Evolutionary conservation across 306 rosid genomes (phyloP).

Genomic region (Nissolia schottii): DNA sequence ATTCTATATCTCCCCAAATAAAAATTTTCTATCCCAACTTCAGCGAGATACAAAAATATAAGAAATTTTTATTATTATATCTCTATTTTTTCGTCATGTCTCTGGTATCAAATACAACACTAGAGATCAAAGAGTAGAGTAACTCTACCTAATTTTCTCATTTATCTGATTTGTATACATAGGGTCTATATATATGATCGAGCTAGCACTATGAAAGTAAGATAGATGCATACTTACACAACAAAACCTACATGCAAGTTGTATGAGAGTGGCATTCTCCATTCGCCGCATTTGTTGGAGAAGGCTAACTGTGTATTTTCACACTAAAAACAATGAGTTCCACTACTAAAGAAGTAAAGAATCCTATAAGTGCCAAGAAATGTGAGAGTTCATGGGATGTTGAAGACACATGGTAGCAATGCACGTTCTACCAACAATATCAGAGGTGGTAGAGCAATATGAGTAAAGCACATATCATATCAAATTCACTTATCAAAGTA

Average conservation of each 20-base stretch:
- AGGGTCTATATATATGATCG: too few relatives aligned
- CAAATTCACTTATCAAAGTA: conserved; percentile 4
- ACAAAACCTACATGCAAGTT: neutral
- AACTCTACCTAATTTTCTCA: neutral
- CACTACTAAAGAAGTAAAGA: too few relatives aligned
- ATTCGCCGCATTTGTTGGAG: conserved; percentile 27
- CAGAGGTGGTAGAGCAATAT: neutral
- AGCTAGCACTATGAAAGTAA: neutral
- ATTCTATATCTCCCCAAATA: too few relatives aligned
- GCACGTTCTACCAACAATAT: conserved; percentile 22
- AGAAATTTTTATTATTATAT: too few relatives aligned
- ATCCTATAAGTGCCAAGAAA: neutral
- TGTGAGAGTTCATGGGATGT: conserved; percentile 14
- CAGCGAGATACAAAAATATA: too few relatives aligned
- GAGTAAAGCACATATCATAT: neutral
- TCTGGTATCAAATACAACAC: too few relatives aligned
- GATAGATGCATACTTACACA: neutral
- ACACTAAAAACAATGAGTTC: conserved; percentile 10
- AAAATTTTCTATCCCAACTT: too few relatives aligned
- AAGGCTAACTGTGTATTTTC: conserved; percentile 14
- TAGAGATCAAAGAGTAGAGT: too few relatives aligned
- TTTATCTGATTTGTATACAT: neutral
- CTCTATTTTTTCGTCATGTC: too few relatives aligned
- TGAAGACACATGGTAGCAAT: conserved; percentile 3
- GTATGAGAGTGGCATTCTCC: conserved; percentile 3